phyloP scores from a whole-genome alignment of 176 grass and related monocot genomes.

The Typha latifolia region DNA sequence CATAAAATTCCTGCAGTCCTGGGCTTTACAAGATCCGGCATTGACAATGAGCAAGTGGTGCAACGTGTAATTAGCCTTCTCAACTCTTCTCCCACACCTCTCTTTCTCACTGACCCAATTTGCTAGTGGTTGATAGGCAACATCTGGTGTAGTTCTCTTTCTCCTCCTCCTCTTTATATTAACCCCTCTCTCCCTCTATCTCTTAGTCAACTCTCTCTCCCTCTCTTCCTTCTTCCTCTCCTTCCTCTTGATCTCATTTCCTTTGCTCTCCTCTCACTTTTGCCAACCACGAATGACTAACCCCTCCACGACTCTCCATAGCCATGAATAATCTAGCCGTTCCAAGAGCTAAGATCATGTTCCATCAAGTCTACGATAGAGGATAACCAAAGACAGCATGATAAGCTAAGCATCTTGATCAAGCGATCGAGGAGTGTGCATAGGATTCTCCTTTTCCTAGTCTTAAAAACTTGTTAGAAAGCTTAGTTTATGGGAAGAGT shows the following conservation, averaged over 20 bases:
- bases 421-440: too few relatives aligned
- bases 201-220: background rate
- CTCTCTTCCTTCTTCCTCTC: background rate
- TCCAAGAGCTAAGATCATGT: slow-evolving; percentile 3
- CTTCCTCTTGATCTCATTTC: background rate
- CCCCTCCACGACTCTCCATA: background rate
- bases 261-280: background rate
- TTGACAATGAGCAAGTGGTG: too few relatives aligned
- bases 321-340: slow-evolving; percentile 1
- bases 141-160: background rate
- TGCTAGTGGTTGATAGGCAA: background rate
- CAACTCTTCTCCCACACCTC: background rate
- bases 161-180: background rate
- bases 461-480: too few relatives aligned
- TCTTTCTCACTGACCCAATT: background rate
- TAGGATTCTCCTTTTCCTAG: too few relatives aligned
- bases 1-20: too few relatives aligned
- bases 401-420: too few relatives aligned
- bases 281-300: background rate
- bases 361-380: slow-evolving; percentile 11
- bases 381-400: background rate
- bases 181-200: background rate
- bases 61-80: background rate
- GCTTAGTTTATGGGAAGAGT: too few relatives aligned
- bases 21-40: too few relatives aligned